Conservation (phyloP, 2,329 filamentous ascomycete species). For the Clonostachys rhizophaga region DNA sequence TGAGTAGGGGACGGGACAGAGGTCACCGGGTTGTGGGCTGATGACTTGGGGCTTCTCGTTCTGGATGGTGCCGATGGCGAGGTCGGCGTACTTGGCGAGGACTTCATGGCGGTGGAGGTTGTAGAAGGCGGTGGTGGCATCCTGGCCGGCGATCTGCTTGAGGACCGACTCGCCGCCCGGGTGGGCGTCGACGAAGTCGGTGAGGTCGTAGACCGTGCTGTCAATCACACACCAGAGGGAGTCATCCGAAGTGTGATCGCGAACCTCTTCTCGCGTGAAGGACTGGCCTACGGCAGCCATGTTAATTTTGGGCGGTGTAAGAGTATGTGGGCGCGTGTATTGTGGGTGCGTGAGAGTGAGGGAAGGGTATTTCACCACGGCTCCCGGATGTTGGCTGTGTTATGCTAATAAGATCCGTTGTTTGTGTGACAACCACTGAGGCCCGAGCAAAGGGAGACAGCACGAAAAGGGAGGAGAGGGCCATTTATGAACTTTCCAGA, state of each 20-base stretch:
- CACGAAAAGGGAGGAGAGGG: no score
- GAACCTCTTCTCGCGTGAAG: constrained; percentile 61
- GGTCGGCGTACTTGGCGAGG: constrained; percentile 70
- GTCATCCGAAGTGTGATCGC: constrained; percentile 70
- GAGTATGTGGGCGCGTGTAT: background rate
- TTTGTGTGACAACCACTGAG: no score
- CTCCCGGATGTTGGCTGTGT: no score
- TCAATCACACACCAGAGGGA: constrained; percentile 83
- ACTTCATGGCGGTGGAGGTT: constrained; percentile 90
- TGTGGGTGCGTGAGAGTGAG: background rate
- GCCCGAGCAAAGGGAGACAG: no score
- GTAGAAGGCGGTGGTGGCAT: constrained; percentile 82
- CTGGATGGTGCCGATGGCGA: constrained; percentile 71
- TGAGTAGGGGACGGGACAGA: constrained; percentile 76
- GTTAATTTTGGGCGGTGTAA: background rate
- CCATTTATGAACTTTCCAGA: no score
- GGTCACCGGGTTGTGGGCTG: constrained; percentile 62
- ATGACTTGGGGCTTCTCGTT: constrained; percentile 74
- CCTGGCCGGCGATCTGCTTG: constrained; percentile 73
- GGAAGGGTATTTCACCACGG: background rate
- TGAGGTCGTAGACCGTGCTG: constrained; percentile 80
- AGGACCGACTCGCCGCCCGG: constrained; percentile 79
- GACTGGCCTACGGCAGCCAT: constrained; percentile 39
- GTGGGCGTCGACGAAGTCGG: constrained; percentile 81
- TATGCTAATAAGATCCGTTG: no score